Base-by-base conservation (phyloP, 805 yeast species). In the Metschnikowia sp. region DNA sequence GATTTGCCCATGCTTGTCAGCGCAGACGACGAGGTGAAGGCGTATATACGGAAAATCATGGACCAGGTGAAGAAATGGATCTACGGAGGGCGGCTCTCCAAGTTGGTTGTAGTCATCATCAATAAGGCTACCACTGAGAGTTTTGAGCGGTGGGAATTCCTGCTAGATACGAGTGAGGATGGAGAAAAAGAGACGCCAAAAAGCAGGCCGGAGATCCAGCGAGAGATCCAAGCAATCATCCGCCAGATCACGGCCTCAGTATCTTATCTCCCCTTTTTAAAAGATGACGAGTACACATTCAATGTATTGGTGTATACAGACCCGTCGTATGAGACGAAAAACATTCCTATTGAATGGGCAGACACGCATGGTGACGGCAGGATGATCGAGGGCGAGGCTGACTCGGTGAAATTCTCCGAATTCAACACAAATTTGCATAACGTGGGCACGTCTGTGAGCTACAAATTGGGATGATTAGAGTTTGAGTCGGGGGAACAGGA, bases 171-270 rank as follows among this genome's bases (percentile, higher is more conserved):
- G 2, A 59, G 70, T 10, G 63, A 57, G 2, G 51, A 47, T 4
- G 55, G 49, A 6, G 55, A 46, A 10, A 36, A 32, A 4, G 56
- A 51, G 18, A 47, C 30, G 2, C 46, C 51, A 11, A 75, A 72
- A 52, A 53, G 68, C 22, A 69, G 59, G 31, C 79, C 75, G 3
- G 78, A 76, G 31, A 78, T 84, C 3, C 91, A 86, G 54, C 71
- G 67, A 43, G 94, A 89, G 54, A 88, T 90, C n/a, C 92, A 88
- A 63, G 81, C 89, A 0, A 83, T 91, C 6, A 82, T 91, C 35
- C 78, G 97, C 44, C 97, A 91, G 57, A 86, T 91, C 43, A 88
- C 96, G 0, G 88, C 96, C 0, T 83, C 94, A 36, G 88, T 87
- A 2, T 81, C 96, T 0, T 89, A 90, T 61, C 72, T 91, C 36